Percentiles rank a stretch among this genome's conserved stretches.
phyloP scores from a whole-genome alignment of 1,284 basidiomycete species.

The Boletus semigastroideus region DNA sequence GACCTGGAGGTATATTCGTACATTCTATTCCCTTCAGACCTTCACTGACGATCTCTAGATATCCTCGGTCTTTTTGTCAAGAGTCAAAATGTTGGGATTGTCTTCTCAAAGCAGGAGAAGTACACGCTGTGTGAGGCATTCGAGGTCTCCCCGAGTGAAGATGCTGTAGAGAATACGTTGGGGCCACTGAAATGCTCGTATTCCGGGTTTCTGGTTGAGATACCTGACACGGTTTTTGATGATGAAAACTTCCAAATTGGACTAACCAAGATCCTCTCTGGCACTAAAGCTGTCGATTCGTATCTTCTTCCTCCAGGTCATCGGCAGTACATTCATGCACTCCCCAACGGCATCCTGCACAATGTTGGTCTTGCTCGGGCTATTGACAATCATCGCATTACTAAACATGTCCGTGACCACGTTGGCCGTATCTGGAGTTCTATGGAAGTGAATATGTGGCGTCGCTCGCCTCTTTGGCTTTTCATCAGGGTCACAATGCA shows the following conservation, averaged over 20 bases:
- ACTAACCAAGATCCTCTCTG: not conserved
- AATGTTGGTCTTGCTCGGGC: not conserved
- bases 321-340: not conserved
- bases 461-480: not conserved
- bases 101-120: not conserved
- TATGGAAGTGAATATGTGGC: not conserved
- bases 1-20: slow-evolving; percentile 3
- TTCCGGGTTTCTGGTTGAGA: not conserved
- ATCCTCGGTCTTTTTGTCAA: slow-evolving; percentile 27
- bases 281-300: not conserved
- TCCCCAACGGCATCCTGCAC: not conserved
- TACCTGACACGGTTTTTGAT: not conserved
- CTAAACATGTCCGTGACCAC: not conserved
- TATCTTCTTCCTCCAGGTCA: not conserved
- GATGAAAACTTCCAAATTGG: not conserved
- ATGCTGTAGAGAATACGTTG: not conserved
- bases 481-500: not conserved
- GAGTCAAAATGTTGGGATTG: slow-evolving; percentile 32
- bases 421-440: not conserved
- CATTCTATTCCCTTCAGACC: too few species aligned
- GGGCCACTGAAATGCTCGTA: not conserved
- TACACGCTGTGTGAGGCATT: not conserved
- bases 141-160: not conserved
- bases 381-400: not conserved
- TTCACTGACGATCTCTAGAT: slow-evolving; percentile 9